These are phyloP conservation scores for Drechslera avenae DNA, from an alignment of 2,329 filamentous ascomycete genomes.

Conservation along the genomic window DNA sequence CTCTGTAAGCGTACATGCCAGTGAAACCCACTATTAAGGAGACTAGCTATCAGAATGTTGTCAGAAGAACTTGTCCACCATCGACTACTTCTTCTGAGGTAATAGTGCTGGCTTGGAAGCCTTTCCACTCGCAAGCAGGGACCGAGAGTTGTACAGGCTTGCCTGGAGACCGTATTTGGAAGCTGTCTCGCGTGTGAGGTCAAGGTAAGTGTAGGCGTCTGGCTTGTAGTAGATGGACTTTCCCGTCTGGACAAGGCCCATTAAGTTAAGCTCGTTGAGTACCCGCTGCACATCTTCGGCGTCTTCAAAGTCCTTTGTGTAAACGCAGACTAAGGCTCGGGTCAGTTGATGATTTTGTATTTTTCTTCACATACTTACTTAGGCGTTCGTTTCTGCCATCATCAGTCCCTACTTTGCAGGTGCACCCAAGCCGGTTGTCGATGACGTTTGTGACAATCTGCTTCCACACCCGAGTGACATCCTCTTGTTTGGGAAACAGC, in stretches of 20 bases:
- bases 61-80: not conserved
- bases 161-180: constrained; percentile 49
- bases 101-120: constrained; percentile 5
- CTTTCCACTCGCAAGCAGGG: constrained; percentile 34
- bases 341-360: not conserved
- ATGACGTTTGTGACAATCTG: constrained; percentile 69
- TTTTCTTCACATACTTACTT: constrained; percentile 49
- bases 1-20: no score
- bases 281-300: constrained; percentile 71
- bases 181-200: constrained; percentile 48
- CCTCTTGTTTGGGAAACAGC: constrained; percentile 63
- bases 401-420: constrained; percentile 72
- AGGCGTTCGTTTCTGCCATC: constrained; percentile 56
- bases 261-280: constrained; percentile 63
- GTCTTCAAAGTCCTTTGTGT: constrained; percentile 76
- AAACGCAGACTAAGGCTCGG: constrained; percentile 62
- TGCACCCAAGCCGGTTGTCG: constrained; percentile 71
- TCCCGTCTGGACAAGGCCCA: constrained; percentile 61
- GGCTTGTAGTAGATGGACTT: constrained; percentile 77
- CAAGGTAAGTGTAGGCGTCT: constrained; percentile 60
- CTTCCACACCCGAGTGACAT: constrained; percentile 69
- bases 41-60: not conserved
- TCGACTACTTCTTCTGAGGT: constrained; percentile 22
- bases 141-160: constrained; percentile 52
- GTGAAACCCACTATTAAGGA: not conserved